Base-by-base conservation (phyloP, 495 filamentous ascomycete genomes). In the Aspergillus panamensis region DNA sequence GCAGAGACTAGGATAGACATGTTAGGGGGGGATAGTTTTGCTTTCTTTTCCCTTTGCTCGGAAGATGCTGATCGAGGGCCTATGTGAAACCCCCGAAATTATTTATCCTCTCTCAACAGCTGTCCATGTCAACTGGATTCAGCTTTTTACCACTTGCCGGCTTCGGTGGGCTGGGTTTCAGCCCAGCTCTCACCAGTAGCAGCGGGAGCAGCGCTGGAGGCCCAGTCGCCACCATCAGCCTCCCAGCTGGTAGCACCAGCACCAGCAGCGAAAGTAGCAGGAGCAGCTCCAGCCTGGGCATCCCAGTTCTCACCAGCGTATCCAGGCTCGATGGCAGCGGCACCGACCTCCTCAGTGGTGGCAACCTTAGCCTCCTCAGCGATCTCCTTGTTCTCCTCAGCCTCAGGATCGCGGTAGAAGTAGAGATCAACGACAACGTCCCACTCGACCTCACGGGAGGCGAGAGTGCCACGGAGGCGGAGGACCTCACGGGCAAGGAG, bases 321-420 rank as follows among this genome's bases (percentile, higher is more conserved):
- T 66, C 89, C 90, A 63, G 84, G 73, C 71, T 96, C 92, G 64
- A 92, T 81, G 66, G 90, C 84, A 67, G 76, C 83, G 60, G 88
- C 64, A 66, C 87, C 91, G 69, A 89, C 88, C 79, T 97, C 92
- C 66, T 97, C 94, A 59, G 82, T 87, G 69, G 84, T 84, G 48
- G 89, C 82, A 58, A 84, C 75, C 84, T 86, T 86, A 59, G 81
- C 57, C 67, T 83, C 81, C 45, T 86, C 84, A 39, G 79, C 74
- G 55, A 88, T 83, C 81, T 96, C 92, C 86, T 96, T 95, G 79
- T 91, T 88, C 82, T 90, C 92, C 84, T 97, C 92, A 63, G 94
- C 92, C 82, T 98, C 94, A 59, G 94, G 94, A 76, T 98, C 94
- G 76, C 94, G 95, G 88, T 98, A 98, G 86, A 98, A 98, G 90